Conservation (phyloP, 2,329 filamentous ascomycete genomes). For the Arthrobotrys pseudoclavata region DNA sequence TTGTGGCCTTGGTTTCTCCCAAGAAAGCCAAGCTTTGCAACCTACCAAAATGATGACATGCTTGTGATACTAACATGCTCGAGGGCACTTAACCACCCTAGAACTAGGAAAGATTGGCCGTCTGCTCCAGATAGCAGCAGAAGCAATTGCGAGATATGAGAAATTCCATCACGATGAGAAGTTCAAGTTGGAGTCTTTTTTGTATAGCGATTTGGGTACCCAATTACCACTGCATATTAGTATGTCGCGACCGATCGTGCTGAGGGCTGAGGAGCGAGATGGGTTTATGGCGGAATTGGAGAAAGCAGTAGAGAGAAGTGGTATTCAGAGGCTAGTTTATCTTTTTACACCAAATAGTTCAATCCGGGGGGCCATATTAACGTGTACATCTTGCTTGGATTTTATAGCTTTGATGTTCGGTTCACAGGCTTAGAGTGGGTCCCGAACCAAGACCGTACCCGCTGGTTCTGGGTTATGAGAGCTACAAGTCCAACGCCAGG, state of each 20-base stretch:
- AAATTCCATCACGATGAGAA: slow-evolving; percentile 60
- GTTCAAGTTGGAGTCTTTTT: slow-evolving; percentile 74
- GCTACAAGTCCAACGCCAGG: slow-evolving; percentile 66
- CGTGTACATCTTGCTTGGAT: slow-evolving; percentile 63
- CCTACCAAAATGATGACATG: neutral
- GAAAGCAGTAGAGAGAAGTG: slow-evolving; percentile 67
- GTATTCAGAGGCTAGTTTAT: slow-evolving; percentile 68
- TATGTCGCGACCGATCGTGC: slow-evolving; percentile 82
- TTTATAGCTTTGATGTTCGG: slow-evolving; percentile 69
- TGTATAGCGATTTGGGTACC: slow-evolving; percentile 82
- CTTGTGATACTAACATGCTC: slow-evolving; percentile 56
- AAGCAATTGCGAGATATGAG: slow-evolving; percentile 30
- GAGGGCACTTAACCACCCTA: slow-evolving; percentile 71
- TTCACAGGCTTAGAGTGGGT: slow-evolving; percentile 74
- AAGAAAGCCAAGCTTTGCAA: neutral
- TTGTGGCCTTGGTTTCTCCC: neutral
- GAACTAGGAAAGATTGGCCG: slow-evolving; percentile 65
- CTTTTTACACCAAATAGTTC: neutral
- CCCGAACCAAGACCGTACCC: slow-evolving; percentile 75
- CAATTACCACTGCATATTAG: slow-evolving; percentile 90
- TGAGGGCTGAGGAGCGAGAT: slow-evolving; percentile 80
- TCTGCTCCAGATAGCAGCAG: slow-evolving; percentile 27
- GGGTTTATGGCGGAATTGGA: slow-evolving; percentile 74
- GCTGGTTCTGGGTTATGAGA: slow-evolving; percentile 86
- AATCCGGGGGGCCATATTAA: neutral